A percentile compares a stretch with the other conserved stretches of the same genome.
Evolutionary conservation across 768 basidiomycete genomes (phyloP).

Genomic region (Boletus reticuloceps): DNA sequence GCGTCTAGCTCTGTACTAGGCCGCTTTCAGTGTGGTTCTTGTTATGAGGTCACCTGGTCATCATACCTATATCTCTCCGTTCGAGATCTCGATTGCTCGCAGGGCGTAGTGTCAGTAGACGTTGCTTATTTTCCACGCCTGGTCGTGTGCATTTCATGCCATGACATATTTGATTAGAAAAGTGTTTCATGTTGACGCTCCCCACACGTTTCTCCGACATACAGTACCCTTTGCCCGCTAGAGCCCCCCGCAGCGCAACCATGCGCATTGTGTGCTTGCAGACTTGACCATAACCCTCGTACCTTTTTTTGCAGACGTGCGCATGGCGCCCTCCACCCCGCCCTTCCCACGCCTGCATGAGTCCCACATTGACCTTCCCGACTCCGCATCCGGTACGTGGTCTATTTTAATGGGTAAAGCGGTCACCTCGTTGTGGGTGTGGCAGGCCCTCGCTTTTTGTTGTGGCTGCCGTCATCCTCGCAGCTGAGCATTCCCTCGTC

Average conservation of each 20-base stretch:
- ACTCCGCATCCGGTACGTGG: neutral
- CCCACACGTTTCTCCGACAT: conserved; percentile 19
- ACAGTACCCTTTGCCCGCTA: conserved; percentile 18
- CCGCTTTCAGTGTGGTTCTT: neutral
- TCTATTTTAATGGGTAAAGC: conserved; percentile 5
- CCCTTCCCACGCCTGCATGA: neutral
- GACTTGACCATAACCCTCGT: conserved; percentile 3
- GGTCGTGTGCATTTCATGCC: conserved; percentile 6
- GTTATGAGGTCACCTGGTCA: conserved; percentile 1
- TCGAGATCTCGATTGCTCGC: conserved; percentile 12
- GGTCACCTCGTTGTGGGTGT: conserved; percentile 9
- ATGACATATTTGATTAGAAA: conserved; percentile 19
- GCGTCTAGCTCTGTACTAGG: neutral
- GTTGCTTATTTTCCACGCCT: neutral
- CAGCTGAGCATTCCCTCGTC: neutral
- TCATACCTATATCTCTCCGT: neutral
- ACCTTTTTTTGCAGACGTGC: neutral
- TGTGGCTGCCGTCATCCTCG: conserved; percentile 17
- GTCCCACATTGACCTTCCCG: conserved; percentile 2
- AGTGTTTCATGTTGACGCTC: conserved; percentile 25
- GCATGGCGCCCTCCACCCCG: neutral
- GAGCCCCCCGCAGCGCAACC: neutral
- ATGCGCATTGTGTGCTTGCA: neutral
- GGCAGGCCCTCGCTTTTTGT: conserved; percentile 9
- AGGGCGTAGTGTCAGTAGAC: conserved; percentile 11